phyloP scores from a whole-genome alignment of 495 filamentous ascomycete genomes.

The Articulospora tetracladia region DNA sequence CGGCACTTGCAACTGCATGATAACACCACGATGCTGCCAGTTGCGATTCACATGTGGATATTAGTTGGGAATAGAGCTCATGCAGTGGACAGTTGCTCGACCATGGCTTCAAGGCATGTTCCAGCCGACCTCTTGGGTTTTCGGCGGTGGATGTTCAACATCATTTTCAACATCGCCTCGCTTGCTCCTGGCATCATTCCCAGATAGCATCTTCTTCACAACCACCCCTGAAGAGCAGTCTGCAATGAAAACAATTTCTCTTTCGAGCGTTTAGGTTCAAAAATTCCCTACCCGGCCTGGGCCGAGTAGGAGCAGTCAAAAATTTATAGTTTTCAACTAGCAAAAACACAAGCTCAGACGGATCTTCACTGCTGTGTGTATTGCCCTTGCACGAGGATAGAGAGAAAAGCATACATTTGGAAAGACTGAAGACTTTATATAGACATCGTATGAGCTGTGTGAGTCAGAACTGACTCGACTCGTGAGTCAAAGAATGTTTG shows the following conservation, averaged over 20 bases:
- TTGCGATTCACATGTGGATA: too few relatives aligned
- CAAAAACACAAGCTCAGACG: slow-evolving; percentile 19
- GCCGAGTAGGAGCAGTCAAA: slow-evolving; percentile 16
- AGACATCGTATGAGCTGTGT: not conserved
- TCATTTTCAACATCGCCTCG: too few relatives aligned
- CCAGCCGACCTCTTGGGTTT: too few relatives aligned
- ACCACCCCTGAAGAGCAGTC: not conserved
- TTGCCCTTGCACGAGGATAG: slow-evolving; percentile 23
- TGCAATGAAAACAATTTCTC: slow-evolving; percentile 29
- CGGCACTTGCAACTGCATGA: too few relatives aligned
- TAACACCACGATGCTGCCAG: too few relatives aligned
- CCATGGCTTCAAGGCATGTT: too few relatives aligned
- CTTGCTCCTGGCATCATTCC: too few relatives aligned
- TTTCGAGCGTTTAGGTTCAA: slow-evolving; percentile 10
- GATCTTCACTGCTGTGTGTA: slow-evolving; percentile 3
- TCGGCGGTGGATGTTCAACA: too few relatives aligned
- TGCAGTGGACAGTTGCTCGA: too few relatives aligned
- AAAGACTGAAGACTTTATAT: not conserved
- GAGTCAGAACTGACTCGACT: not conserved
- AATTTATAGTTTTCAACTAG: slow-evolving; percentile 30
- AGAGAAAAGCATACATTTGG: not conserved
- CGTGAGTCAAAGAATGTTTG: not conserved
- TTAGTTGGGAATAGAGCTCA: too few relatives aligned
- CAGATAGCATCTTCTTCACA: not conserved
- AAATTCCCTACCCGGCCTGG: slow-evolving; percentile 14